Evolutionary conservation across 2,329 filamentous ascomycete species (phyloP), one percentile per base, ranked within the genome.

Genomic region (Didymella pomorum): DNA sequence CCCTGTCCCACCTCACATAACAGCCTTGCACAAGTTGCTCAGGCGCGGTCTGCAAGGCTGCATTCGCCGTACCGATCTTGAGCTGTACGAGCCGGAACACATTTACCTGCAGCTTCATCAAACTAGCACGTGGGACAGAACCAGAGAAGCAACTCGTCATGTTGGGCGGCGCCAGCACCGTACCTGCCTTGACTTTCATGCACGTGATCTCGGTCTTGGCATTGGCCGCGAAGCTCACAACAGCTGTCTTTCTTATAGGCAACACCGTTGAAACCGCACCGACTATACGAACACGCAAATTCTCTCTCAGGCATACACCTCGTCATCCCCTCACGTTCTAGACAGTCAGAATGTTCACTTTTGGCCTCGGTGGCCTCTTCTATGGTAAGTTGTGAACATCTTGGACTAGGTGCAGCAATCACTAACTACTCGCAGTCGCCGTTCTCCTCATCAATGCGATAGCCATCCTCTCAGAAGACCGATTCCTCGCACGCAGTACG

Each of bases 381-480:
- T 93, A 94, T 78, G 86, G 89, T 89, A 25, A 5, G 26, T 21
- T 41, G 79, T 55, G 20, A 37, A n/a, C 10, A 23, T 25, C 26
- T 18, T 23, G 71, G n/a, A 12, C 31, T n/a, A 45, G 18, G 16
- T 49, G 45, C 47, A 45, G 49, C 52, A 46, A 58, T 46, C 35
- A 61, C 66, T 69, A 47, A 71, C 63, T 56, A 37, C 21, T 28
- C 16, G 25, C 71, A 93, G 91, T 94, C 67, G 85, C 87, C 68
- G 84, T 96, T 76, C 91, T 98, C 72, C 86, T 98, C 75, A 88
- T 95, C 79, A 99, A 99, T 79, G 92, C 92, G 66, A 89, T 98
- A 75, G 92, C 93, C 64, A 88, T 97, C 74, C 89, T 98, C 65
- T 96, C 92, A 70, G 93, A 97, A 86, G 93, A 97, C 80, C 90